Evolutionary conservation across 768 basidiomycete genomes (phyloP).

Genomic region (Kwoniella newhampshirensis): DNA sequence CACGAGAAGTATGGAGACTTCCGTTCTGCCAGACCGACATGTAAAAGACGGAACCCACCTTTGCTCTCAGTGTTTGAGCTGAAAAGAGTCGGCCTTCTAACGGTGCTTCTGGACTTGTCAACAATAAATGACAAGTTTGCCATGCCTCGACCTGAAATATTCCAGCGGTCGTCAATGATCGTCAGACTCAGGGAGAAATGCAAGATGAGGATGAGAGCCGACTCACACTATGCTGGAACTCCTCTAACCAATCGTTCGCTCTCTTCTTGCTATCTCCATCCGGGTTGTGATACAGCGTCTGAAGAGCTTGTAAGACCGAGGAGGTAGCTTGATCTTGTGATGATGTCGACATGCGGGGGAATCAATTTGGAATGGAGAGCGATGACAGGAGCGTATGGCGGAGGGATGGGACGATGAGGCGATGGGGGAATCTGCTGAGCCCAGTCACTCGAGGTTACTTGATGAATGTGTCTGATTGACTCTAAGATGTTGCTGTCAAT

Average conservation of each 20-base stretch:
- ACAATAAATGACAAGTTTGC: slow-evolving; percentile 88
- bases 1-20: too few relatives aligned
- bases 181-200: background rate
- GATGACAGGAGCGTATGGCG: too few relatives aligned
- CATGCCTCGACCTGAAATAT: slow-evolving; percentile 81
- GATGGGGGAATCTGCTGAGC: too few relatives aligned
- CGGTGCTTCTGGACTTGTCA: slow-evolving; percentile 75
- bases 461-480: too few relatives aligned
- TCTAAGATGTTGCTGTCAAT: too few relatives aligned
- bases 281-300: slow-evolving; percentile 58
- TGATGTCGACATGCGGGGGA: slow-evolving; percentile 11
- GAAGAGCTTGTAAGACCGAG: slow-evolving; percentile 52
- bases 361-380: too few relatives aligned
- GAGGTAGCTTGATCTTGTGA: slow-evolving; percentile 16
- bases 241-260: slow-evolving; percentile 93
- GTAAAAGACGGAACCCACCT: slow-evolving; percentile 61
- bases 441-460: too few relatives aligned
- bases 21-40: too few relatives aligned
- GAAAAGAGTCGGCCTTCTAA: slow-evolving; percentile 84
- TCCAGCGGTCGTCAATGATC: background rate
- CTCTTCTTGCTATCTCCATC: slow-evolving; percentile 77
- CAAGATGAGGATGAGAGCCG: too few relatives aligned
- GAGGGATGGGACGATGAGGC: too few relatives aligned
- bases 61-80: slow-evolving; percentile 91
- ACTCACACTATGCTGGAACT: slow-evolving; percentile 99